Percentiles rank a stretch among this genome's conserved stretches.
Evolutionary conservation across 805 yeast species (phyloP).

Genomic region (Tetrapisispora arboricola): DNA sequence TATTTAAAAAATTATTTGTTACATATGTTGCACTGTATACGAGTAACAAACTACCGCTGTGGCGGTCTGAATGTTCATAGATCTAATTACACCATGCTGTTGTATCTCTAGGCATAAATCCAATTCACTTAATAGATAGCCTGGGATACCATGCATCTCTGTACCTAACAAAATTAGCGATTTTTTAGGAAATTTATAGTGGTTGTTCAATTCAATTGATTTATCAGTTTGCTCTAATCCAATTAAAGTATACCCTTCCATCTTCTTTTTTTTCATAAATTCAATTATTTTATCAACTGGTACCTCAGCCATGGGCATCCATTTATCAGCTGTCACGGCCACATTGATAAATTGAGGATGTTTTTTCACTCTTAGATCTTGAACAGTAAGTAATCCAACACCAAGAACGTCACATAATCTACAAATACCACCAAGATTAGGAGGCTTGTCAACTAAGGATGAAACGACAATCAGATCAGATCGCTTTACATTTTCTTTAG

Average conservation of each 20-base stretch:
- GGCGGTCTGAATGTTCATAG: constrained; percentile 96
- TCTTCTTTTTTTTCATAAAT: constrained; percentile 49
- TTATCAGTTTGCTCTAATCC: constrained; percentile 92
- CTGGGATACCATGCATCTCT: constrained; percentile 88
- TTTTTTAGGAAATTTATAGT: constrained; percentile 65
- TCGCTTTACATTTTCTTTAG: constrained; percentile 40
- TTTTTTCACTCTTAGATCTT: constrained; percentile 53
- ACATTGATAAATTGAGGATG: constrained; percentile 72
- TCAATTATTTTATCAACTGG: constrained; percentile 40
- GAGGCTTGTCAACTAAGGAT: constrained; percentile 84
- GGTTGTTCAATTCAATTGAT: constrained; percentile 57
- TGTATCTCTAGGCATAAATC: constrained; percentile 86
- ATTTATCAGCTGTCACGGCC: constrained; percentile 87
- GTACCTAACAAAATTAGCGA: constrained; percentile 72
- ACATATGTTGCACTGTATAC: constrained; percentile 42
- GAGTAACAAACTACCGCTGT: constrained; percentile 92
- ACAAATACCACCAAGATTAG: constrained; percentile 90
- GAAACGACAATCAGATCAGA: constrained; percentile 88
- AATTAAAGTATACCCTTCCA: constrained; percentile 76
- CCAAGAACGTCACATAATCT: constrained; percentile 88
- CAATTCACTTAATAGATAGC: constrained; percentile 66
- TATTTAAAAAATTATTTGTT: not conserved
- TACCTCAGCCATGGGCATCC: constrained; percentile 92
- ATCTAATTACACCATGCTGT: constrained; percentile 84
- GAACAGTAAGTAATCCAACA: constrained; percentile 68